Base-by-base conservation (phyloP, 2,329 filamentous ascomycete species). In the Coniella lustricola region DNA sequence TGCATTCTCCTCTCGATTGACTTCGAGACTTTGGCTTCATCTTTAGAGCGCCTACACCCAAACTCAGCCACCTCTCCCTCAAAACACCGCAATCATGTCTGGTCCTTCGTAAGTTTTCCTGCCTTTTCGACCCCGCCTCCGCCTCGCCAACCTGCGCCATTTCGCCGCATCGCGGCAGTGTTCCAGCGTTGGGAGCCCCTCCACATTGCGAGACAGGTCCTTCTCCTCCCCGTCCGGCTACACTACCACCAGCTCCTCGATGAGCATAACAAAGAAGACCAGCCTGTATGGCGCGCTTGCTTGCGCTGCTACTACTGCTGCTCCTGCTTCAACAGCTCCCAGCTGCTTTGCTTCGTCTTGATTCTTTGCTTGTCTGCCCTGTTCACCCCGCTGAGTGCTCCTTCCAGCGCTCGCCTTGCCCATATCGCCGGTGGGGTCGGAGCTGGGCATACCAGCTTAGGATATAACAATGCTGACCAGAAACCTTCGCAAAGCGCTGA, bases 381-480 rank as follows among this genome's bases (percentile, higher is more conserved):
- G 48, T 57, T 54, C 54, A 56, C 62, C 59, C 59, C 57, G 52
- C 59, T 62, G 62, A 63, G 66, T 67, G 53, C 57, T 55, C 46
- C 52, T 62, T 69, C 61, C 74, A 87, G 84, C 75, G 82, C 83
- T 71, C 85, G 84, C 72, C 78, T 88, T 63, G 82, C 82, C 68
- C 82, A 78, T 73, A 78, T 82, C 73, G 76, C 86, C 70, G 82
- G 82, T 70, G 79, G 76, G 68, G 72, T 74, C 72, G 73, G 66
- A 62, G 14, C 31, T 32, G 39, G 39, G 16, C 22, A 17, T 42
- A 59, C 64, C 63, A 59, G 61, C 56, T 63, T 63, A 43, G 56
- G 48, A 58, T 57, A 64, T 58, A 66, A 61, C 57, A 64, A 73
- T 80, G 73, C 79, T 82, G 71, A 82, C 74, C 60, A 63, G 72